Conservation (phyloP, 495 filamentous ascomycete genomes). For the Xylaria scruposa region DNA sequence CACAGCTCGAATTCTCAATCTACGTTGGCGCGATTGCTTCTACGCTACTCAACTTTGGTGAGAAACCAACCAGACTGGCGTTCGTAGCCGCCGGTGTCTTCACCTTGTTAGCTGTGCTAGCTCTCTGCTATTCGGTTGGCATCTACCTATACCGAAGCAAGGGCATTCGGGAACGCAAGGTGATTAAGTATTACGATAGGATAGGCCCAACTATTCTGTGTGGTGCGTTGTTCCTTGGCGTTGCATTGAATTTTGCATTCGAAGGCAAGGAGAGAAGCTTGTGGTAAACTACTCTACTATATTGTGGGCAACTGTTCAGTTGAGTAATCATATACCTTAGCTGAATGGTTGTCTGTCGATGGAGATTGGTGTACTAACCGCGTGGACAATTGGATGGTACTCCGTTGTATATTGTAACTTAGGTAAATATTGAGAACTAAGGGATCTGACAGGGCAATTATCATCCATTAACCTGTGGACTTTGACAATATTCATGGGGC, state of each 20-base stretch:
- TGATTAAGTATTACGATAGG: constrained; percentile 88
- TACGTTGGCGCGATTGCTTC: constrained; percentile 91
- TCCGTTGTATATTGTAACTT: constrained; percentile 3
- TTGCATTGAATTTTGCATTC: constrained; percentile 79
- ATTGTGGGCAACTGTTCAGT: not conserved
- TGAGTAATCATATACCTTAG: not conserved
- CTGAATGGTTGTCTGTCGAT: not conserved
- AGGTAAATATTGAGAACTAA: not conserved
- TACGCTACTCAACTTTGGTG: constrained; percentile 85
- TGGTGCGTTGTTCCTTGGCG: constrained; percentile 69
- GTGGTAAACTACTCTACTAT: constrained; percentile 39
- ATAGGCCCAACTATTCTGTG: constrained; percentile 87
- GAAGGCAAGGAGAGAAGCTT: constrained; percentile 51
- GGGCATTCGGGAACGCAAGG: constrained; percentile 79
- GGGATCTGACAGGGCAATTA: not conserved
- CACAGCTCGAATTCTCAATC: constrained; percentile 87
- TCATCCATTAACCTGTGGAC: not conserved
- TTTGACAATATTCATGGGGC: not conserved
- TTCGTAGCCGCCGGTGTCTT: constrained; percentile 77
- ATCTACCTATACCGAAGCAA: constrained; percentile 88
- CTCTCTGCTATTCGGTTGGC: constrained; percentile 77
- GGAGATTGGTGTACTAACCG: not conserved
- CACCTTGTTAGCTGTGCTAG: constrained; percentile 76
- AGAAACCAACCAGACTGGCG: constrained; percentile 53
- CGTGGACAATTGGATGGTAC: not conserved